Base-by-base conservation (phyloP, 148 eudicot species). In the Rhododendron ferrugineum region DNA sequence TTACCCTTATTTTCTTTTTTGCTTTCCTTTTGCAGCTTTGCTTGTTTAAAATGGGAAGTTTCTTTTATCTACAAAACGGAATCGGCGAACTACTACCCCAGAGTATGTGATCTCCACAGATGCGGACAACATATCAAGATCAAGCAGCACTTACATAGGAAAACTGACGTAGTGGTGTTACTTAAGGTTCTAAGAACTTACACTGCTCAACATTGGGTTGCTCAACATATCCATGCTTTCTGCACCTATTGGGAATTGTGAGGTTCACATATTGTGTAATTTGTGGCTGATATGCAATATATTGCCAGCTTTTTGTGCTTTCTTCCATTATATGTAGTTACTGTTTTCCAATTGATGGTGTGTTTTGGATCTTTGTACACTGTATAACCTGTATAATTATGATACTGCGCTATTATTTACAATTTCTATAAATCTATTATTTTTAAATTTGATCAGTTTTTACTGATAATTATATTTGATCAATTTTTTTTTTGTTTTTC, bases 81-180 rank as follows among this genome's bases (percentile, higher is more conserved):
- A 32, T 32, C 1, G 34, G 34, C 34, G 34, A 32, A 32, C 34
- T 32, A 32, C 34, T 32, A 32, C 0, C 34, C 34, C 34, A 32
- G 1, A 32, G 46, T 42, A 42, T 5, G 80, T 32, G 34, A 95
- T 95, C 84, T 94, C 96, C 80, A 93, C 93, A 95, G 94, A 94
- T 91, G 97, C 97, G 50, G 98, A 94, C 85, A 90, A 91, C 88
- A 94, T 93, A 86, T 95, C 98, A 36, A 92, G 94, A 90, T 95
- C 98, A 47, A 94, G 93, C 89, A 92, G 80, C 92, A 93, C 92
- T 80, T 95, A 93, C 88, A 94, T 95, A 34, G 98, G 97, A 74
- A 95, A 95, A 86, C 84, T 95, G 86, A 94, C 95, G 98, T 95
- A 84, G n/a, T 78, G 42, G 34, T 77, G 50, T 73, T 40, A 42